Evolutionary conservation across 257 asterid species (phyloP).

Genomic region (Striga asiatica): DNA sequence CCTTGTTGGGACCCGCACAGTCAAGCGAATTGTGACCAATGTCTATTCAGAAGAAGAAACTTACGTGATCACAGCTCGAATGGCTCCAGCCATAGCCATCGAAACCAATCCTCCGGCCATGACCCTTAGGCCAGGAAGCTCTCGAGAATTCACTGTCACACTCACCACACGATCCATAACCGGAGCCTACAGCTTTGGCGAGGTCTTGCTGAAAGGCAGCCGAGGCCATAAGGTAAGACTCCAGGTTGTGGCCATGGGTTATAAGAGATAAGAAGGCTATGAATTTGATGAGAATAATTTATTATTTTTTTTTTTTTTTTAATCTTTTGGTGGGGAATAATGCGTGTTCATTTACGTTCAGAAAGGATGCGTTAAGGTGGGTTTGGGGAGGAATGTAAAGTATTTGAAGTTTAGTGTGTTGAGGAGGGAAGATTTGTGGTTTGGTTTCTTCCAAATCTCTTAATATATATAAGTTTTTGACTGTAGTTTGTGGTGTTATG

Average conservation of each 20-base stretch:
- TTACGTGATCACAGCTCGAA: slow-evolving; percentile 66
- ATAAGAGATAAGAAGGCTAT: slow-evolving; percentile 29
- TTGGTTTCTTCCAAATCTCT: slow-evolving; percentile 23
- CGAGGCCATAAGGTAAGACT: slow-evolving; percentile 86
- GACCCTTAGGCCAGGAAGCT: slow-evolving; percentile 75
- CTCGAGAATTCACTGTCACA: slow-evolving; percentile 48
- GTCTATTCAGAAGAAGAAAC: slow-evolving; percentile 92
- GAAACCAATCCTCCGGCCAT: slow-evolving; percentile 93
- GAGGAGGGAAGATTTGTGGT: slow-evolving; percentile 24
- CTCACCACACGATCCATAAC: slow-evolving; percentile 70
- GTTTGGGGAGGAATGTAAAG: slow-evolving; percentile 23
- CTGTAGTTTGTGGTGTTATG: slow-evolving; percentile 28
- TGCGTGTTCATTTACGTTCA: slow-evolving; percentile 24
- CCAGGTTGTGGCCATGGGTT: slow-evolving; percentile 88
- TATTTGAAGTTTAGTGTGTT: slow-evolving; percentile 19
- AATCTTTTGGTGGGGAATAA: too few species aligned
- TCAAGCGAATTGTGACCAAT: slow-evolving; percentile 68
- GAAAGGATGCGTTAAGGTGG: slow-evolving; percentile 18
- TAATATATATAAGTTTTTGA: slow-evolving; percentile 45
- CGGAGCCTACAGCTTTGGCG: slow-evolving; percentile 83
- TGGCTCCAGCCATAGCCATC: slow-evolving; percentile 84
- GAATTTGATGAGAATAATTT: neutral
- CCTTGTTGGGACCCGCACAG: slow-evolving; percentile 79
- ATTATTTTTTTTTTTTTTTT: neutral
- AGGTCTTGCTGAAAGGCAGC: slow-evolving; percentile 77